These are phyloP conservation scores for Suillus brevipes DNA, from an alignment of 768 basidiomycete species.

Conservation along the genomic window DNA sequence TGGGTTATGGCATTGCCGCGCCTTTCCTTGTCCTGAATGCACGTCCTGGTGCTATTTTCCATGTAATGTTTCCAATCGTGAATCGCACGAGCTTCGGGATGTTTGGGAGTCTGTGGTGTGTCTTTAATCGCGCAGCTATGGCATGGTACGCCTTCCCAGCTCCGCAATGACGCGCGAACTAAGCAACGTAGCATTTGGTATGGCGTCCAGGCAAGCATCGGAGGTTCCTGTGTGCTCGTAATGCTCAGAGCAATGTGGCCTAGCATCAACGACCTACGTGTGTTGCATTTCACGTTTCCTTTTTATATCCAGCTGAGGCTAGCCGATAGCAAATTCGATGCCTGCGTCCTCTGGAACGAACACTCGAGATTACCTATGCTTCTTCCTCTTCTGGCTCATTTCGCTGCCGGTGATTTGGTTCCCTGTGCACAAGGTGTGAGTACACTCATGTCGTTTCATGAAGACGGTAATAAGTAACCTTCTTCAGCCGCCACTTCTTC, in stretches of 20 bases:
- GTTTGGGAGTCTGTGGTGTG: constrained; percentile 78
- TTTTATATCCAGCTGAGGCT: neutral
- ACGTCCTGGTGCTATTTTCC: constrained; percentile 73
- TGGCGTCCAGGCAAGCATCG: constrained; percentile 79
- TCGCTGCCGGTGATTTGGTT: constrained; percentile 82
- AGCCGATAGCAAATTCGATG: constrained; percentile 58
- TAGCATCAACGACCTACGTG: constrained; percentile 63
- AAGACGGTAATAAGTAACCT: constrained; percentile 9
- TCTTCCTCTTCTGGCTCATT: constrained; percentile 86
- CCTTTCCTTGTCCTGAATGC: constrained; percentile 79
- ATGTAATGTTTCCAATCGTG: constrained; percentile 77
- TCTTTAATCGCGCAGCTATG: constrained; percentile 74
- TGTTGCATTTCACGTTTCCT: constrained; percentile 24
- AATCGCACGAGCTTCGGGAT: constrained; percentile 76
- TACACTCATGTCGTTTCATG: constrained; percentile 16
- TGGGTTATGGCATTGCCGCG: constrained; percentile 58
- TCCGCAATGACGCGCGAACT: constrained; percentile 18
- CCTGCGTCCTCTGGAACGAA: constrained; percentile 74
- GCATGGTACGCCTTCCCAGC: constrained; percentile 51
- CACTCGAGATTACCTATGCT: constrained; percentile 74
- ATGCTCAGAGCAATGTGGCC: constrained; percentile 81
- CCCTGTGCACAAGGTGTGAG: constrained; percentile 78
- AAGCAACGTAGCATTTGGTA: constrained; percentile 60
- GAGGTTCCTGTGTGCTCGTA: constrained; percentile 74
- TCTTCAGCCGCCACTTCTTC: constrained; percentile 69